phyloP scores from a whole-genome alignment of 2,329 filamentous ascomycete genomes.

The Xylariaceae sp. region DNA sequence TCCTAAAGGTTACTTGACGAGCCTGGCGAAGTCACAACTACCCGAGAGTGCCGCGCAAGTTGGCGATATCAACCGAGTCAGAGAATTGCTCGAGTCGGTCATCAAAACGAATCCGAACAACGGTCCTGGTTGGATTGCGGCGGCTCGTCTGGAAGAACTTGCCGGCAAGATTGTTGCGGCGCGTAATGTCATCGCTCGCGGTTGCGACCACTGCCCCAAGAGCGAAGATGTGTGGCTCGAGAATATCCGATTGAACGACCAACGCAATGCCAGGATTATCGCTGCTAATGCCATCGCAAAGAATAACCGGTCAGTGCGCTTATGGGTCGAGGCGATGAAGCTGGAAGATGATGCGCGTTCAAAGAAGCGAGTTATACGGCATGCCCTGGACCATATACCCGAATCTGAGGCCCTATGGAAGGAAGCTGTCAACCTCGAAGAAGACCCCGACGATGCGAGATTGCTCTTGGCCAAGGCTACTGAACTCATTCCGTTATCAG shows the following conservation, averaged over 20 bases:
- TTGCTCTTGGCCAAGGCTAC: constrained; percentile 90
- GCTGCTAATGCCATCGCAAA: constrained; percentile 88
- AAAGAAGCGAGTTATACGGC: constrained; percentile 87
- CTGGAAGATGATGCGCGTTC: constrained; percentile 75
- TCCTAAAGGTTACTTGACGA: constrained; percentile 92
- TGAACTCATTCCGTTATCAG: constrained; percentile 86
- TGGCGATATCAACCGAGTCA: constrained; percentile 90
- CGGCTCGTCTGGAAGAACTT: constrained; percentile 84
- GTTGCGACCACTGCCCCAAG: constrained; percentile 86
- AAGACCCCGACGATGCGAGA: constrained; percentile 80
- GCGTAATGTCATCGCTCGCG: constrained; percentile 78
- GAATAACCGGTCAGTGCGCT: constrained; percentile 77
- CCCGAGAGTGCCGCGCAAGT: constrained; percentile 78
- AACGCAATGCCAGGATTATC: constrained; percentile 91
- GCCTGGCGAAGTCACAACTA: constrained; percentile 73
- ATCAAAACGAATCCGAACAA: constrained; percentile 96
- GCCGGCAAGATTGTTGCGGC: constrained; percentile 89
- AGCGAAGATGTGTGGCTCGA: constrained; percentile 96
- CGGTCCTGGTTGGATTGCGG: constrained; percentile 91
- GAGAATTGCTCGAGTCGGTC: constrained; percentile 88
- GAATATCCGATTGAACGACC: constrained; percentile 87
- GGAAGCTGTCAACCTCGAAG: constrained; percentile 90
- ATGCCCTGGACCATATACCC: constrained; percentile 86
- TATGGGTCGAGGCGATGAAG: constrained; percentile 96
- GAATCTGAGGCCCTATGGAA: constrained; percentile 98